Evolutionary conservation across 805 yeast genomes (phyloP), one percentile per base, ranked within the genome.

Genomic region (Sugiyamaella qingdaonensis): DNA sequence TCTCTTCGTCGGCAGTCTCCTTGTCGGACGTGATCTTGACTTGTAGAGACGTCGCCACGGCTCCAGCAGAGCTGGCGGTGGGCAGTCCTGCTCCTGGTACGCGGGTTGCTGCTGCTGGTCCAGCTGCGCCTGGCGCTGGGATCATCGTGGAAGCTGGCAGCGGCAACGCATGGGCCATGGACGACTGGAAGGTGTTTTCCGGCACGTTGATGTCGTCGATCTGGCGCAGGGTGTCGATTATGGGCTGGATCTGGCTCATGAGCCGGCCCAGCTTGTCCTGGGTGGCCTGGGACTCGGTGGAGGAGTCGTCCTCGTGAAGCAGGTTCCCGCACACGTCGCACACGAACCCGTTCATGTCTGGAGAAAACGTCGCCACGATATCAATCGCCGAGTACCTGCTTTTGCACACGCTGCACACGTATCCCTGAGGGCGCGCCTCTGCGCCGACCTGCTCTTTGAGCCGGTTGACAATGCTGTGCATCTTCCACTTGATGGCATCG

Each of bases 401-500:
- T 49, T 81, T 80, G 71, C 99, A 94, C 21, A 85, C 74, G 8
- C 95, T 91, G 66, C 99, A 94, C 54, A 88, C 78, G 66, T 87
- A 94, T 2, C 98, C 99, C 64, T 94, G 96, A 1, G 97, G 95
- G 60, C 89, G 91, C 24, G 89, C 83, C 62, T 85, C 87, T 36
- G 83, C 86, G 49, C 88, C 84, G 71, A 92, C 79, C 63, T 90
- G 95, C 58, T 86, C 88, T 64, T 88, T 88, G 52, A 91, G 76
- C 51, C 77, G 68, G 60, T 84, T 85, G 11, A 88, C 97, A 27
- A 94, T 78, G 46, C 87, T 81, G 67, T 92, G 96, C 54, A 92
- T 87, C 65, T 91, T 90, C 98, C 98, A 94, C 70, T 94, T 94
- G 66, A 94, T 82, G 2, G 97, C 82, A 71, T 94, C 99, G 39